A percentile compares a stretch with the other conserved stretches of the same genome.
Evolutionary conservation across 208 protist species (phyloP).

Genomic region (Strigomonas galati): DNA sequence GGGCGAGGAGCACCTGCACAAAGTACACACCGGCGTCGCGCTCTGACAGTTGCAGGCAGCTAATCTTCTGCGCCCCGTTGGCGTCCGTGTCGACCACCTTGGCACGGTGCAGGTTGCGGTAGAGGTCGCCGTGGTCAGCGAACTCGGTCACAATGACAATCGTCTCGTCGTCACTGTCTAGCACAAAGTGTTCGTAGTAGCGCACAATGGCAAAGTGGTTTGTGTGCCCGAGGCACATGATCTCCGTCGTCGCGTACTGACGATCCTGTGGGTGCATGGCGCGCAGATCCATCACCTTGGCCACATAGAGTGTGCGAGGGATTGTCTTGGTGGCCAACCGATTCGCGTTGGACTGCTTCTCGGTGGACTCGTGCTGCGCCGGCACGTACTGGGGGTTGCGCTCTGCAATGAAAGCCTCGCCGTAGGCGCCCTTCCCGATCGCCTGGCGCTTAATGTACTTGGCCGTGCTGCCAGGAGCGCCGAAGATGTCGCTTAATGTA

Average conservation of each 20-base stretch:
- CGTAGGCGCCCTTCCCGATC: constrained; percentile 91
- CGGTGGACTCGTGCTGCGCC: constrained; percentile 14
- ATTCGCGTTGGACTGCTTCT: constrained; percentile 31
- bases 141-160: constrained; percentile 90
- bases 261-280: constrained; percentile 57
- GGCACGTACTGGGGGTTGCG: constrained; percentile 56
- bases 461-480: constrained; percentile 17
- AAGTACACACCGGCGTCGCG: constrained; percentile 73
- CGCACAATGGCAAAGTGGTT: constrained; percentile 82
- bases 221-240: constrained; percentile 83
- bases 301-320: constrained; percentile 52
- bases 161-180: constrained; percentile 70
- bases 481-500: constrained; percentile 30
- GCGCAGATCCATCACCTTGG: constrained; percentile 83
- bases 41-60: constrained; percentile 47
- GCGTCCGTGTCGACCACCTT: background rate
- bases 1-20: constrained; percentile 75
- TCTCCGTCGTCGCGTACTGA: constrained; percentile 76
- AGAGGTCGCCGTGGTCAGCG: constrained; percentile 81
- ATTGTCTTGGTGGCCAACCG: constrained; percentile 31
- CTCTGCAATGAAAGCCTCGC: constrained; percentile 79
- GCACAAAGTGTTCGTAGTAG: constrained; percentile 79
- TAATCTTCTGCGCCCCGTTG: background rate
- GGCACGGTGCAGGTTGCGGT: constrained; percentile 45
- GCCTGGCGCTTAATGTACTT: constrained; percentile 62